phyloP scores from a whole-genome alignment of 805 yeast species.

The Cyberlindnera amylophila region DNA sequence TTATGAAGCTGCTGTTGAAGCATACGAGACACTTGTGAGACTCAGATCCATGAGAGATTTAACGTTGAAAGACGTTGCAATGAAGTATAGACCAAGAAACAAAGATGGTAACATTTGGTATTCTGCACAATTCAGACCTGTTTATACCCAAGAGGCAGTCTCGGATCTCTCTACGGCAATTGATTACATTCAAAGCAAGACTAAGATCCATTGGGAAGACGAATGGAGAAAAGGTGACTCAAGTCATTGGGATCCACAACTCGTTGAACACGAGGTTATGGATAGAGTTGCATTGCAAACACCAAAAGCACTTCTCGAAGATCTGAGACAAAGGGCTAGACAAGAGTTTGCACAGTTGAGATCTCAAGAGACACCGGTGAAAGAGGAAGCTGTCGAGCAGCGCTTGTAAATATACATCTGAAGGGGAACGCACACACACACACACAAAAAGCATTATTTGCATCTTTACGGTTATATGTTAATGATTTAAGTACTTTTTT shows the following conservation, averaged over 20 bases:
- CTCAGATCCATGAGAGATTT: slow-evolving; percentile 73
- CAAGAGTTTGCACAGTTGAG: slow-evolving; percentile 20
- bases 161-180: slow-evolving; percentile 72
- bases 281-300: slow-evolving; percentile 56
- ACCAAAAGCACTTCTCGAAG: slow-evolving; percentile 62
- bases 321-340: slow-evolving; percentile 37
- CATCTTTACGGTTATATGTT: too few species aligned
- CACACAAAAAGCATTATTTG: too few species aligned
- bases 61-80: slow-evolving; percentile 54
- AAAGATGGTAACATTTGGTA: slow-evolving; percentile 81
- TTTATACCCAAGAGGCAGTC: slow-evolving; percentile 86
- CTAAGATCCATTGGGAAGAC: slow-evolving; percentile 74
- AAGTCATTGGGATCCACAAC: slow-evolving; percentile 59
- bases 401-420: slow-evolving; percentile 10
- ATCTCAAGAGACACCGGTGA: neutral
- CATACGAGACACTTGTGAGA: slow-evolving; percentile 70
- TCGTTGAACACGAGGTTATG: slow-evolving; percentile 59
- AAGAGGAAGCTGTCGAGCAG: slow-evolving; percentile 7
- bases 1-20: slow-evolving; percentile 63
- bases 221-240: slow-evolving; percentile 84
- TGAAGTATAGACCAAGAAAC: slow-evolving; percentile 65
- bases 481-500: too few species aligned
- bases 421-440: too few species aligned
- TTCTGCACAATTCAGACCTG: slow-evolving; percentile 84
- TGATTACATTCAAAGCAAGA: slow-evolving; percentile 48